Conservation (phyloP, 1,284 basidiomycete species). For the Clitocybe nebularis region DNA sequence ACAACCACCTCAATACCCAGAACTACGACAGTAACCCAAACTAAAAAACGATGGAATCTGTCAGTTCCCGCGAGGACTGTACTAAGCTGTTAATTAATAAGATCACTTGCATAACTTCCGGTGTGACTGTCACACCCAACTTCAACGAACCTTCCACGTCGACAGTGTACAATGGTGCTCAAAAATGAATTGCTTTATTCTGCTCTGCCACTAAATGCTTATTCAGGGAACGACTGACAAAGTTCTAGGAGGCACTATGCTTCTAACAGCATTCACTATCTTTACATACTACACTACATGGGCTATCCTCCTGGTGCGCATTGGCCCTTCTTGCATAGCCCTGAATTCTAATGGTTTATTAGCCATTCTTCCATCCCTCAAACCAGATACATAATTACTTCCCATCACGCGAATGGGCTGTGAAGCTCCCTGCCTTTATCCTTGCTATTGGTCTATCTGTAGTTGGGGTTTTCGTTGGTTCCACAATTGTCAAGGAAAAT, state of each 20-base stretch:
- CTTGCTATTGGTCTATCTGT: constrained; percentile 75
- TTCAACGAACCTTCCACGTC: too few relatives aligned
- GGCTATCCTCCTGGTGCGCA: constrained; percentile 72
- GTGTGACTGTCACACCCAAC: too few relatives aligned
- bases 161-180: constrained; percentile 20
- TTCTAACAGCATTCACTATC: constrained; percentile 70
- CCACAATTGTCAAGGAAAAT: constrained; percentile 74
- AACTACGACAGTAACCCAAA: too few relatives aligned
- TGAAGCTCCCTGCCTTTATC: constrained; percentile 80
- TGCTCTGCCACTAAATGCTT: too few relatives aligned
- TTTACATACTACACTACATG: constrained; percentile 91
- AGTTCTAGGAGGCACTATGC: constrained; percentile 74
- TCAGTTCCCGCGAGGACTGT: too few relatives aligned
- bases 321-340: constrained; percentile 4
- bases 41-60: too few relatives aligned
- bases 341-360: constrained; percentile 2
- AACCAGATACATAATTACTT: constrained; percentile 77
- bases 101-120: too few relatives aligned
- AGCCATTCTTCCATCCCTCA: constrained; percentile 83
- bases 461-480: constrained; percentile 77
- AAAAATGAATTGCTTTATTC: too few relatives aligned
- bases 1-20: too few relatives aligned
- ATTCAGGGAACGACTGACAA: constrained; percentile 78
- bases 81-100: too few relatives aligned
- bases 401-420: constrained; percentile 87